Conservation (phyloP, 202 grass and related monocot species). For the Elaeis oleifera region DNA sequence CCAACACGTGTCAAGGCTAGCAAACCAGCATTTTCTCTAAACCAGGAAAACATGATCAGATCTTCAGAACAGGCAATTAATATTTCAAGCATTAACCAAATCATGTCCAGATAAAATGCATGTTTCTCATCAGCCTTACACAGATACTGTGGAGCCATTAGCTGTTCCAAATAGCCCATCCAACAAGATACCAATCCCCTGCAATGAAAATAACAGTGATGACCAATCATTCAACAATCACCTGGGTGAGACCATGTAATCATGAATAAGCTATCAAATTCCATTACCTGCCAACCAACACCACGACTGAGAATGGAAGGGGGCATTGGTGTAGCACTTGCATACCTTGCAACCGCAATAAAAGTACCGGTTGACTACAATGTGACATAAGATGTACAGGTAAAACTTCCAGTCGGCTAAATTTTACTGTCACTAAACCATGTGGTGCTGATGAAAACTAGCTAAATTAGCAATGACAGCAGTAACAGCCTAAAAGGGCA, state of each 20-base stretch:
- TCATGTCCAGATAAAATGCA: background rate
- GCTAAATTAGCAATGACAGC: no score
- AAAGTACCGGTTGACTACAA: slow-evolving; percentile 85
- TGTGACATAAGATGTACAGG: background rate
- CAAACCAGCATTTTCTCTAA: slow-evolving; percentile 13
- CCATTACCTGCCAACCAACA: slow-evolving; percentile 87
- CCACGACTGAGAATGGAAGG: slow-evolving; percentile 88
- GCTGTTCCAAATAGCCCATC: slow-evolving; percentile 18
- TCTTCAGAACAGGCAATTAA: no score
- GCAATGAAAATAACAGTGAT: background rate
- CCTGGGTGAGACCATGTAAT: no score
- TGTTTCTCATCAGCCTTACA: slow-evolving; percentile 3
- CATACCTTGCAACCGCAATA: slow-evolving; percentile 77
- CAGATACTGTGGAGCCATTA: slow-evolving; percentile 5
- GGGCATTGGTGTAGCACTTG: slow-evolving; percentile 76
- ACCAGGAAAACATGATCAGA: background rate
- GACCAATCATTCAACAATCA: no score
- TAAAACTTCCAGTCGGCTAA: no score
- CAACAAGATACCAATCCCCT: slow-evolving; percentile 20
- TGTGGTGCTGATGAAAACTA: no score
- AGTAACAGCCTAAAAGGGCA: no score
- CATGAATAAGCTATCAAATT: background rate
- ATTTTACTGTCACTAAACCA: no score
- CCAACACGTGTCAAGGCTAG: slow-evolving; percentile 13
- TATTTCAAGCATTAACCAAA: no score